Conservation (phyloP, 2,329 filamentous ascomycete genomes). For the Fusarium sp. region DNA sequence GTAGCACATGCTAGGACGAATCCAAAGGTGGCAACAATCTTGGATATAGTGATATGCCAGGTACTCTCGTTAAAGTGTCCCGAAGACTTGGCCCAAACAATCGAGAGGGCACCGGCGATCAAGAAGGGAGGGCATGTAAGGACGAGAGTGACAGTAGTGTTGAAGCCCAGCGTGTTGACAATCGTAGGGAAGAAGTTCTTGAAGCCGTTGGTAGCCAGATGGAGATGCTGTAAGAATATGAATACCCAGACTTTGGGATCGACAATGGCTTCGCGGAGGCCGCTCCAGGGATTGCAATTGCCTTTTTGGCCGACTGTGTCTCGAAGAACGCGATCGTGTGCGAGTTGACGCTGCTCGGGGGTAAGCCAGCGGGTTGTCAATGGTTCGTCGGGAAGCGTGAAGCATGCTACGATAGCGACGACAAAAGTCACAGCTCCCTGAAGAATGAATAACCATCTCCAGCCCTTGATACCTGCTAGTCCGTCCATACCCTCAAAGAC, state of each 20-base stretch:
- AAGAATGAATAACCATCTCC: conserved; percentile 54
- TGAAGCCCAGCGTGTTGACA: conserved; percentile 62
- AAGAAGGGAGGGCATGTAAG: conserved; percentile 66
- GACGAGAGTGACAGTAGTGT: conserved; percentile 61
- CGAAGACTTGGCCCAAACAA: conserved; percentile 41
- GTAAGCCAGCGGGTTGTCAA: conserved; percentile 56
- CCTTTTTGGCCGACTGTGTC: conserved; percentile 44
- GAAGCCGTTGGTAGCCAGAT: conserved; percentile 49
- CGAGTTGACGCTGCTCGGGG: conserved; percentile 57
- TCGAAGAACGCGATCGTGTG: conserved; percentile 56
- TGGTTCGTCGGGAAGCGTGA: conserved; percentile 56
- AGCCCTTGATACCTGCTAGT: conserved; percentile 44
- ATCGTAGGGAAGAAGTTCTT: conserved; percentile 54
- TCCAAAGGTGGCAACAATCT: conserved; percentile 54
- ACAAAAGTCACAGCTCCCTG: conserved; percentile 47
- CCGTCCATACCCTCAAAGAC: conserved; percentile 55
- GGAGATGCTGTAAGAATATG: conserved; percentile 33
- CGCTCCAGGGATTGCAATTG: conserved; percentile 21
- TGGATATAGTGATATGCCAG: conserved; percentile 48
- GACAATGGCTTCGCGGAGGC: conserved; percentile 22
- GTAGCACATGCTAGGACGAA: conserved; percentile 47
- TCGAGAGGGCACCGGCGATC: conserved; percentile 53
- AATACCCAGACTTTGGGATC: conserved; percentile 50
- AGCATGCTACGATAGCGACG: conserved; percentile 51
- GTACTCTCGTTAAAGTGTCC: conserved; percentile 42